Evolutionary conservation across 2,329 filamentous ascomycete genomes (phyloP), one percentile per base, ranked within the genome.

Genomic region (Calonectria multiphialidica): DNA sequence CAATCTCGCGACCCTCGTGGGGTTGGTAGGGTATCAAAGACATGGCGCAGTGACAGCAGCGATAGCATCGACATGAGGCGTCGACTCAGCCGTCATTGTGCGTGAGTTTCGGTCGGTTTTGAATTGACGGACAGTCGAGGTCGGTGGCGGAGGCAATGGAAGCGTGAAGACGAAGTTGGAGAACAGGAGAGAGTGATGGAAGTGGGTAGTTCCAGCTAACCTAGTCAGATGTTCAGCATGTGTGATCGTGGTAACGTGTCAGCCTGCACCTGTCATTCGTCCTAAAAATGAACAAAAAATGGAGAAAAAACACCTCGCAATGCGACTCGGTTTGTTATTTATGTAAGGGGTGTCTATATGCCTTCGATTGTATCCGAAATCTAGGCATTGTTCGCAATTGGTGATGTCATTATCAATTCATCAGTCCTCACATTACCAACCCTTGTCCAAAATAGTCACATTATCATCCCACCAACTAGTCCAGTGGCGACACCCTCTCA

Each of bases 11-110:
- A 77, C 92, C 93, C 79, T 95, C 93, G 74, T 89, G 90, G 61
- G 92, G 90, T 68, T 90, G 89, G 81, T 95, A 96, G 5, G 94
- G 94, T 75, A 97, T 92, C 79, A 97, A 87, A 76, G 94, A 95
- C 89, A 91, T 86, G 71, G 73, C 76, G 69, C 70, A 61, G 72
- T 71, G 72, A 66, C 44, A 50, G 47, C 50, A 62, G 71, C 47
- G 64, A 70, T 64, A 62, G 73, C 74, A 72, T 78, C 74, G 47
- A 71, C 70, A 63, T 62, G 72, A 66, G 66, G 67, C 66, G 66
- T 68, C 71, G 72, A 71, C 76, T 77, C 74, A 74, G 74, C 72
- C 67, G 66, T 79, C 76, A 79, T 80, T 69, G 44, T 76, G 68
- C 66, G 72, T 21, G 23, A 23, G 21, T 42, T 2, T 45, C 47